Base-by-base conservation (phyloP, 2,329 filamentous ascomycete species). In the Colletotrichum spaethianum region DNA sequence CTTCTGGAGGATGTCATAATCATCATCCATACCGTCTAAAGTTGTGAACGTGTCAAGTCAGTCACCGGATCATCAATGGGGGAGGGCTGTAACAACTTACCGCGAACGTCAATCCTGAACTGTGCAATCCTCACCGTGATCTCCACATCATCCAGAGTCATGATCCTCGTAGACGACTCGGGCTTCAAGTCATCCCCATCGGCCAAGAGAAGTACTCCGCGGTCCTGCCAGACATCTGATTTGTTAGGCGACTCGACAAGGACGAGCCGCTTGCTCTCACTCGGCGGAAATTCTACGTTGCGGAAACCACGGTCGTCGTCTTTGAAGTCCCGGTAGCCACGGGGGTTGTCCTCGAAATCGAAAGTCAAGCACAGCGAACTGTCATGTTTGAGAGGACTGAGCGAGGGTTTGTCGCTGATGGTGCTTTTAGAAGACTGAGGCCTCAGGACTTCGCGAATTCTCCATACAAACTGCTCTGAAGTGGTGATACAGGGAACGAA, bases 401-500 rank as follows among this genome's bases (percentile, higher is more conserved):
- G 18, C 1, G 63, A 31, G 14, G 40, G 33, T 14, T 48, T 11
- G 33, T 14, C 33, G 11, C 12, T 11, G 36, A 67, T 38, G 33
- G 63, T 20, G 36, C 18, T 48, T 6, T 33, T 70, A 16, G 46
- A 52, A n/a, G 26, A 9, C 2, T n/a, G n/a, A 3, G 55, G 38
- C 42, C 20, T n/a, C 20, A 36, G 20, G 3, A 53, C 46, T 4
- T 44, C 40, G 38, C 67, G 67, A 4, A 61, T 26, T 16, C 44
- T 59, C 63, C 67, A 67, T 20, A 70, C 18, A 0, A 42, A 63
- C 26, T 70, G 52, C 5, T 40, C 63, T 0, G 67, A 67, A 4
- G 63, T 67, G 8, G 67, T 40, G 31, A 70, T 61, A 26, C 67
- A 70, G 7, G 67, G 67, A 16, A 64, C 20, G n/a, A 70, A 67